A percentile compares a stretch with the other conserved stretches of the same genome.
Conservation (phyloP, 208 protist species). For the Wallacemonas sp. region DNA sequence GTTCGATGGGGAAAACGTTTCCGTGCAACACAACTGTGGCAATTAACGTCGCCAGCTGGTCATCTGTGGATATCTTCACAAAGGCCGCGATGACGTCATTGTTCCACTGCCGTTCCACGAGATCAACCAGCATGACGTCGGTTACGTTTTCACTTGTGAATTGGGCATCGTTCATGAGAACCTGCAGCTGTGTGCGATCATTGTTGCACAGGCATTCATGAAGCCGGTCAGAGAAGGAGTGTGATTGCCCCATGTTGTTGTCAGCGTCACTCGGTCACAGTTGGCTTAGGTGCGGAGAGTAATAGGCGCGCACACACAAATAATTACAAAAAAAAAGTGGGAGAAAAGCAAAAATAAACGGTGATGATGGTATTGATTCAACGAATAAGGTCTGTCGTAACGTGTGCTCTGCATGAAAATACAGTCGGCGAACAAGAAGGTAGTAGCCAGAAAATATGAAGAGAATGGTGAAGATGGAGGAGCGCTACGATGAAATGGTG, state of each 20-base stretch:
- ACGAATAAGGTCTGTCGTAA: too few species aligned
- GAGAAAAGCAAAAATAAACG: too few species aligned
- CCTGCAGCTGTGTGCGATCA: constrained; percentile 35
- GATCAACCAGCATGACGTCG: constrained; percentile 58
- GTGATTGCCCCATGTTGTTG: constrained; percentile 53
- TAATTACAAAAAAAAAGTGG: too few species aligned
- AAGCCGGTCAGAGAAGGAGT: constrained; percentile 43
- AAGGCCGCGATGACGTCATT: constrained; percentile 43
- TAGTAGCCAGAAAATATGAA: too few species aligned
- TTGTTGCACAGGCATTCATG: constrained; percentile 68
- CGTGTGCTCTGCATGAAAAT: too few species aligned
- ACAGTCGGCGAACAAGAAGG: too few species aligned
- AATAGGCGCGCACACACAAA: too few species aligned
- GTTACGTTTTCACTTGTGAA: constrained; percentile 40
- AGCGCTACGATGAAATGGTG: too few species aligned
- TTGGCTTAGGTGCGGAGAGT: too few species aligned
- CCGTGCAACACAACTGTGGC: constrained; percentile 60
- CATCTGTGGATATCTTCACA: constrained; percentile 56
- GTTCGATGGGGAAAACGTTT: constrained; percentile 42
- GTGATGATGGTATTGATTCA: too few species aligned
- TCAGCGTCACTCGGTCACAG: too few species aligned
- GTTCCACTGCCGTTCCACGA: constrained; percentile 60
- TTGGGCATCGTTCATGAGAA: constrained; percentile 35
- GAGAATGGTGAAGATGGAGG: too few species aligned
- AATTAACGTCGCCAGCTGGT: constrained; percentile 65